These are phyloP conservation scores for Candida tetrigidarum DNA, from an alignment of 1,139 yeast genomes.

Conservation along the genomic window DNA sequence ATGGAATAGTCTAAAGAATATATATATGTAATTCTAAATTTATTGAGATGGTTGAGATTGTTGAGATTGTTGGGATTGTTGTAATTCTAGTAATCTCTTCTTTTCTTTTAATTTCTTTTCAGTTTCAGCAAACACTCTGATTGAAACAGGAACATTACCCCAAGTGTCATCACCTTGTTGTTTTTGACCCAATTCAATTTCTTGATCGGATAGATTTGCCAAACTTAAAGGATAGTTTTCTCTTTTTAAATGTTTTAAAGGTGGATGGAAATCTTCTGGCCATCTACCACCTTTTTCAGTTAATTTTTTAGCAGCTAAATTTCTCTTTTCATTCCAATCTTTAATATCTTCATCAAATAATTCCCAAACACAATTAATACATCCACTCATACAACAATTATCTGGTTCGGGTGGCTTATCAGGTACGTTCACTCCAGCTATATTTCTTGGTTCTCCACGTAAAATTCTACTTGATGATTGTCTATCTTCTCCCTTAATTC, in stretches of 20 bases:
- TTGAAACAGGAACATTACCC: slow-evolving; percentile 74
- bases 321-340: slow-evolving; percentile 72
- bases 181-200: slow-evolving; percentile 16
- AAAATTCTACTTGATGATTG: slow-evolving; percentile 53
- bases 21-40: slow-evolving; percentile 9
- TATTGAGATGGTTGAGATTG: too few relatives aligned
- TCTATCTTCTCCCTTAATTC: slow-evolving; percentile 59
- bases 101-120: slow-evolving; percentile 66
- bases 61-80: too few relatives aligned
- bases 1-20: neutral
- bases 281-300: slow-evolving; percentile 59
- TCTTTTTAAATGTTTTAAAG: slow-evolving; percentile 38
- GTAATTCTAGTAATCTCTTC: slow-evolving; percentile 12
- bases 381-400: slow-evolving; percentile 97
- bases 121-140: slow-evolving; percentile 81
- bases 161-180: slow-evolving; percentile 42
- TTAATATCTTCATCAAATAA: slow-evolving; percentile 83
- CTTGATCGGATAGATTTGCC: slow-evolving; percentile 29
- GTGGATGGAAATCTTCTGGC: slow-evolving; percentile 85
- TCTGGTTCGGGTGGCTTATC: slow-evolving; percentile 86
- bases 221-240: slow-evolving; percentile 40
- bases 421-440: slow-evolving; percentile 82
- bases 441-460: slow-evolving; percentile 43
- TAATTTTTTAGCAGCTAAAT: slow-evolving; percentile 62
- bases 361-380: slow-evolving; percentile 97